Evolutionary conservation across 129 eudicot species (phyloP), one percentile per base, ranked within the genome.

Genomic region (Tagetes patula): DNA sequence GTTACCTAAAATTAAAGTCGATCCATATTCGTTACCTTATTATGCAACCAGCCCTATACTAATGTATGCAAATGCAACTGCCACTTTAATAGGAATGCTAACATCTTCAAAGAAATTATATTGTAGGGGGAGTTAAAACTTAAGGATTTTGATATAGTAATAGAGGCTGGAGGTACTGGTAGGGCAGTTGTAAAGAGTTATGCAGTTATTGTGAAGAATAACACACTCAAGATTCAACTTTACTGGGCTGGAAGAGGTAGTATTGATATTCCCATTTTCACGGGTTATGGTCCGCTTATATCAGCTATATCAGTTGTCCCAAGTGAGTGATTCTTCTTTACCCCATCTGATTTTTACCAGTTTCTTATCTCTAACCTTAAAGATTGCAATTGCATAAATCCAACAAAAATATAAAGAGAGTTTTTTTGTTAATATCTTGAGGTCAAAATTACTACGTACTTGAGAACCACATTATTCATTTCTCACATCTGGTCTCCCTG

Each of bases 221-320:
- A 82, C 70, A 85, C 95, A 5, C 56, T 90, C 65, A 90, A 85
- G 78, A 85, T 90, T 69, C 87, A 80, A 77, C 82, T 90, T 61
- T 85, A 77, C 52, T 87, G 91, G 95, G 91, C 91, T 32, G 96
- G 95, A 52, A 90, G 55, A 78, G 94, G 96, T 55, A 90, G 94
- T 74, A 83, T 87, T 14, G 91, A 89, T 47, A 90, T 90, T 74
- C 96, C 96, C 8, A 31, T 37, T 33, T 81, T 94, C 78, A 93
- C 94, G 80, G 65, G 32, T 73, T 90, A 90, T 75, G 96, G 96
- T 69, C 96, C 96, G 58, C 81, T 87, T 42, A 85, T 90, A 76
- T 90, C 96, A 38, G 96, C 96, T 54, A 87, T 90, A 77, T 87
- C 96, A 36, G 84, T 90, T 49, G 87, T 81, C 56, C 94, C 94